Base-by-base conservation (phyloP, 805 yeast species). In the Hanseniaspora vineae region DNA sequence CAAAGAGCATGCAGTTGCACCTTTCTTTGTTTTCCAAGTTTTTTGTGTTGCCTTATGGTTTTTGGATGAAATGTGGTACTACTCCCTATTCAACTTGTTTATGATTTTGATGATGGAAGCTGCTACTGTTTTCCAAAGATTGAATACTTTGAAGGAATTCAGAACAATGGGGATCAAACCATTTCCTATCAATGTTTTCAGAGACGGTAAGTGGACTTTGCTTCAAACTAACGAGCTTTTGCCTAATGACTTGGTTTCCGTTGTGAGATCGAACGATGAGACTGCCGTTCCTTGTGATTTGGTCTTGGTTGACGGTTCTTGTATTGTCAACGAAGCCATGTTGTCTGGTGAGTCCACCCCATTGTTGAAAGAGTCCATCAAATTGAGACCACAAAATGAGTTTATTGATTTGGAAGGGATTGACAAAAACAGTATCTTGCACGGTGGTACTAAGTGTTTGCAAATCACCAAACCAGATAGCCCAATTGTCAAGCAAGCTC, bases 331-430 rank as follows among this genome's bases (percentile, higher is more conserved):
- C 62, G 98, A 92, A 72, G 98, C 98, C 20, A 92, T 92, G 98
- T 79, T 92, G 49, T 86, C 96, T 5, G 98, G 98, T 64, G 98
- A 92, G 69, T 88, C 97, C 6, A 92, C 98, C 42, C 98, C 98
- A 6, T 71, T 92, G 56, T 77, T 92, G 61, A 92, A 92, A 61
- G 98, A 92, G 66, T 84, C 96, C 2, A 77, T 89, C 54, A 79
- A 78, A 54, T 76, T 85, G 55, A 84, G 98, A 67, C 94, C 95
- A 29, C 67, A 71, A 32, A 66, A 73, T 17, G 96, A 85, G 49
- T 55, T 54, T 8, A 70, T 88, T 54, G 84, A 84, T 52, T 68
- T 82, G 2, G 92, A 86, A 50, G 89, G 94, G 35, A 60, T 86
- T 43, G 98, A 92, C 66, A 87, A 87, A 65, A 89, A 88, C 66